These are phyloP conservation scores for Wickerhamiella kazuoi DNA, from an alignment of 805 yeast genomes.

Conservation along the genomic window DNA sequence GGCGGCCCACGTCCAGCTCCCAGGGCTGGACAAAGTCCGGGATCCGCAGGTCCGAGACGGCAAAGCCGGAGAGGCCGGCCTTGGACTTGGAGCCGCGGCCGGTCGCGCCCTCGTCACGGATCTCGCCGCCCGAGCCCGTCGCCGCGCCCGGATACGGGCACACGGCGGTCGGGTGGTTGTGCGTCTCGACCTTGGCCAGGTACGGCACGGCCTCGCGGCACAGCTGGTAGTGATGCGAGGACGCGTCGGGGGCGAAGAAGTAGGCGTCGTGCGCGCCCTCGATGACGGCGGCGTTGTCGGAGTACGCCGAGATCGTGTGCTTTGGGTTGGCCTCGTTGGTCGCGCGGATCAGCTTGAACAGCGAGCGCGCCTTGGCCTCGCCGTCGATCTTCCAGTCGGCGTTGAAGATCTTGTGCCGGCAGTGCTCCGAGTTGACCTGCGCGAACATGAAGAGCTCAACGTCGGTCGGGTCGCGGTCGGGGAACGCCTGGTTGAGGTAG, in stretches of 20 bases:
- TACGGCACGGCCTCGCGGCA: constrained; percentile 68
- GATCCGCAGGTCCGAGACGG: constrained; percentile 77
- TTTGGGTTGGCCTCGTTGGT: constrained; percentile 70
- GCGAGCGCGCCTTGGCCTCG: constrained; percentile 46
- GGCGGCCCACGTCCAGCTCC: constrained; percentile 84
- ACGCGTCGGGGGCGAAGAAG: constrained; percentile 60
- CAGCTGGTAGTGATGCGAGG: constrained; percentile 55
- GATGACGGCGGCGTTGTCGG: constrained; percentile 94
- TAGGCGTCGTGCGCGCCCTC: constrained; percentile 59
- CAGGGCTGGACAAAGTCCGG: constrained; percentile 84
- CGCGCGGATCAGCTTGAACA: constrained; percentile 90
- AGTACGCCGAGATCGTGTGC: constrained; percentile 79
- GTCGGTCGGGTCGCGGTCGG: constrained; percentile 84
- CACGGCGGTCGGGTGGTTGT: constrained; percentile 97
- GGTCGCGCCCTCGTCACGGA: constrained; percentile 98
- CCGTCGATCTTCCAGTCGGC: constrained; percentile 97
- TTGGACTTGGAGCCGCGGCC: constrained; percentile 96
- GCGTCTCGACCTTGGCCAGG: constrained; percentile 92
- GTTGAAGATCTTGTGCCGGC: constrained; percentile 96
- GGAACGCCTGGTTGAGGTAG: constrained; percentile 70
- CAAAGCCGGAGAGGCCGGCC: constrained; percentile 88
- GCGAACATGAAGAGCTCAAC: constrained; percentile 98
- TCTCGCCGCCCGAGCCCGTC: constrained; percentile 99
- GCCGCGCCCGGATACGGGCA: constrained; percentile 99
- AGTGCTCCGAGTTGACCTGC: constrained; percentile 97